Conservation (phyloP, 352 stramenopile genomes). For the Globisporangium sylvaticum region DNA sequence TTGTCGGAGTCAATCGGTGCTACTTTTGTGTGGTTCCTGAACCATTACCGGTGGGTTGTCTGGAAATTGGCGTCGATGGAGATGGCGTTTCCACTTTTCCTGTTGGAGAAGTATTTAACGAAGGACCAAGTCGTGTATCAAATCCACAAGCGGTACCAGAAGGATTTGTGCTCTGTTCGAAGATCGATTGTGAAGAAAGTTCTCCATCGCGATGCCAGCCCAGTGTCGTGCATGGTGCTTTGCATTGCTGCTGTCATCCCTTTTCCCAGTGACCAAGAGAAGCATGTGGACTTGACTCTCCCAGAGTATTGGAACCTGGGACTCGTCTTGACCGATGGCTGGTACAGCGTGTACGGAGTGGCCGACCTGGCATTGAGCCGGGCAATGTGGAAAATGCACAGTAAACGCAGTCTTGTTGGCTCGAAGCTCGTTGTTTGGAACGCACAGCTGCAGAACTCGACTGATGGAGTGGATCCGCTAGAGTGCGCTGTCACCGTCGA, state of each 20-base stretch:
- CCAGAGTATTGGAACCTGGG: slow-evolving; percentile 52
- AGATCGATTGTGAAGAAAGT: slow-evolving; percentile 68
- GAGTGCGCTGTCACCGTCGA: slow-evolving; percentile 49
- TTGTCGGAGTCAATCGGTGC: slow-evolving; percentile 29
- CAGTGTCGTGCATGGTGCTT: slow-evolving; percentile 61
- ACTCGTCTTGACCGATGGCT: slow-evolving; percentile 68
- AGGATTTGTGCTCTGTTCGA: slow-evolving; percentile 46
- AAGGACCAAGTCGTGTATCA: slow-evolving; percentile 57
- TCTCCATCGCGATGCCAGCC: slow-evolving; percentile 58
- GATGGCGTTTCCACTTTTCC: slow-evolving; percentile 36
- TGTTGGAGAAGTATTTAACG: slow-evolving; percentile 55
- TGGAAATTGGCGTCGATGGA: slow-evolving; percentile 70
- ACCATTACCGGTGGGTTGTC: slow-evolving; percentile 73
- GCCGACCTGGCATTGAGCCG: slow-evolving; percentile 38
- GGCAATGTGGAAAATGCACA: slow-evolving; percentile 47
- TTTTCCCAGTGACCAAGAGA: slow-evolving; percentile 25
- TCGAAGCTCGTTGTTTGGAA: slow-evolving; percentile 72
- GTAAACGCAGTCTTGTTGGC: slow-evolving; percentile 34
- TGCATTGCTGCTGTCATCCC: slow-evolving; percentile 53
- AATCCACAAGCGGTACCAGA: slow-evolving; percentile 42
- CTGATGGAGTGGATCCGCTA: slow-evolving; percentile 61
- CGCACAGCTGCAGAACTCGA: slow-evolving; percentile 53
- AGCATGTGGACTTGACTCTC: slow-evolving; percentile 32
- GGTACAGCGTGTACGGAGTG: slow-evolving; percentile 64
- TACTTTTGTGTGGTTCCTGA: slow-evolving; percentile 56